Evolutionary conservation across 2,329 filamentous ascomycete species (phyloP).

Genomic region (Aureobasidium sp.): DNA sequence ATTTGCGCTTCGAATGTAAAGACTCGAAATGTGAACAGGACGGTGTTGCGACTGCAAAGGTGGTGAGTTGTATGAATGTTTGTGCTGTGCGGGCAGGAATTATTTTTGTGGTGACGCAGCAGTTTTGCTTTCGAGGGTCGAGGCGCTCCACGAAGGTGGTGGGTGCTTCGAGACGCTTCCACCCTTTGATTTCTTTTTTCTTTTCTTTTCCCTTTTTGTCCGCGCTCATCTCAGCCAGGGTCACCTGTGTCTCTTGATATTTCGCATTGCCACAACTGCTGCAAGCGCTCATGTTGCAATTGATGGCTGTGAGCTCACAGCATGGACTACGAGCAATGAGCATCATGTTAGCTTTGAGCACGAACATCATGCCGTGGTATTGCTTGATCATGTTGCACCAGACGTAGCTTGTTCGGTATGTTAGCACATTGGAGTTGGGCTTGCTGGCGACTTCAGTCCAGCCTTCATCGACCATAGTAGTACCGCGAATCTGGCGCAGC

Average conservation of each 20-base stretch:
- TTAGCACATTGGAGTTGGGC: too few species aligned
- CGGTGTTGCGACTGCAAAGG: not conserved
- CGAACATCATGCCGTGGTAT: too few species aligned
- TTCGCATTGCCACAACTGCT: not conserved
- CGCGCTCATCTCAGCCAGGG: not conserved
- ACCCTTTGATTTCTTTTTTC: not conserved
- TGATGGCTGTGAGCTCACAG: not conserved
- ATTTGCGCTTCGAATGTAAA: not conserved
- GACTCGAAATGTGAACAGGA: not conserved
- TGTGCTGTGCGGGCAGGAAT: not conserved
- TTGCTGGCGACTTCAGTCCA: too few species aligned
- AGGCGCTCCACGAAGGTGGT: constrained; percentile 4
- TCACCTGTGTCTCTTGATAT: not conserved
- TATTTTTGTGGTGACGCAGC: constrained; percentile 7
- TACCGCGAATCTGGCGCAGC: too few species aligned
- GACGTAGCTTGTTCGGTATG: too few species aligned
- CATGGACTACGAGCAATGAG: too few species aligned
- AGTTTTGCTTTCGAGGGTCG: not conserved
- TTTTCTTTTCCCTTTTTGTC: not conserved
- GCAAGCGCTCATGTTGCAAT: not conserved
- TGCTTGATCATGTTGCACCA: too few species aligned
- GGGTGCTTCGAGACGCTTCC: constrained; percentile 15
- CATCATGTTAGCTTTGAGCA: too few species aligned
- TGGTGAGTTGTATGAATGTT: not conserved
- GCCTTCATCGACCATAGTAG: too few species aligned